Conservation (phyloP, 768 basidiomycete genomes). For the Hydnomerulius pinastri region DNA sequence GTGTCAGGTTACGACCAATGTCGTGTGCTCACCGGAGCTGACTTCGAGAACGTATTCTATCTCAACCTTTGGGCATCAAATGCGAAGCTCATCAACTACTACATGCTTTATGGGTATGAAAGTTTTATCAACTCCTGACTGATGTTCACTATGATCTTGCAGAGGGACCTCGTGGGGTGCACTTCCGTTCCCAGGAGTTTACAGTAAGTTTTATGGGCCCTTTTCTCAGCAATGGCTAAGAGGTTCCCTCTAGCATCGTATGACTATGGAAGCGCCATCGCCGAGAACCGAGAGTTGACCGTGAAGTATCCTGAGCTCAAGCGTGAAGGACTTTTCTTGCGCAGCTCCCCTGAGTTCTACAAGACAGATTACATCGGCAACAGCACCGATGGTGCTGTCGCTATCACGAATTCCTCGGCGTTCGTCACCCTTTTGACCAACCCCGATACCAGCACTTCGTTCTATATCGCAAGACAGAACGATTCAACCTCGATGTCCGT, state of each 20-base stretch:
- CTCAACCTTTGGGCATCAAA: slow-evolving; percentile 78
- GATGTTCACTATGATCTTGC: slow-evolving; percentile 4
- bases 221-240: background rate
- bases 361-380: slow-evolving; percentile 78
- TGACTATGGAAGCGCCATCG: slow-evolving; percentile 75
- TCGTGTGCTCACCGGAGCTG: slow-evolving; percentile 63
- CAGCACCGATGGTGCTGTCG: slow-evolving; percentile 49
- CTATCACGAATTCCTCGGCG: slow-evolving; percentile 44
- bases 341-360: slow-evolving; percentile 76
- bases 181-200: slow-evolving; percentile 76
- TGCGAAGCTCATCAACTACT: slow-evolving; percentile 80
- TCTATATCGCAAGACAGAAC: slow-evolving; percentile 70
- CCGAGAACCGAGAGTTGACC: slow-evolving; percentile 66
- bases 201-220: slow-evolving; percentile 39
- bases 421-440: slow-evolving; percentile 69
- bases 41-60: slow-evolving; percentile 82
- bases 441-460: slow-evolving; percentile 63
- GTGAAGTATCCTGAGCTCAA: slow-evolving; percentile 79
- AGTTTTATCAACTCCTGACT: background rate
- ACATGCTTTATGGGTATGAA: slow-evolving; percentile 78
- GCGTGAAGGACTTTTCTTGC: slow-evolving; percentile 73
- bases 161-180: slow-evolving; percentile 89
- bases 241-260: slow-evolving; percentile 50
- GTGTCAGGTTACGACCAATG: slow-evolving; percentile 62
- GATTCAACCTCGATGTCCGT: slow-evolving; percentile 69